These are phyloP conservation scores for Curvularia verruculosa DNA, from an alignment of 2,329 filamentous ascomycete genomes.

Conservation along the genomic window DNA sequence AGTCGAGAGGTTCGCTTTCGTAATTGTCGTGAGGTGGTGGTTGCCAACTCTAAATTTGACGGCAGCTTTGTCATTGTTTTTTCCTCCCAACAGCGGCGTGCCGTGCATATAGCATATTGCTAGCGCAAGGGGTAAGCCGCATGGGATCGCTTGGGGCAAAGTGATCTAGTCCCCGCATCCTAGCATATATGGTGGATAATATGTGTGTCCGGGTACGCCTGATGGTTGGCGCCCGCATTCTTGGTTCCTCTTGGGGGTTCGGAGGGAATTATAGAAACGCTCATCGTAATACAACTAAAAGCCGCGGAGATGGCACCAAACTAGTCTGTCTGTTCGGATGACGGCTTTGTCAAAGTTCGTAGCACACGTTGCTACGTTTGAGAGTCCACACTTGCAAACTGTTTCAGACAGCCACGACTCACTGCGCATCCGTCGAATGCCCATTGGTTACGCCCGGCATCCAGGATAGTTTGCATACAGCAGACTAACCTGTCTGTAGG, in stretches of 20 bases:
- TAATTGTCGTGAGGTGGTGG: not conserved
- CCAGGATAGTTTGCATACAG: not conserved
- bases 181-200: not conserved
- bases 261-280: not conserved
- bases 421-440: conserved; percentile 4
- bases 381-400: not conserved
- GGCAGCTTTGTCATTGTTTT: conserved; percentile 4
- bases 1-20: not conserved
- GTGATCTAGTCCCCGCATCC: conserved; percentile 1
- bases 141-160: conserved; percentile 2
- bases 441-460: not conserved
- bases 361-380: not conserved
- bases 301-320: not conserved
- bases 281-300: not conserved
- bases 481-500: not conserved
- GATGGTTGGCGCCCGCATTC: not conserved
- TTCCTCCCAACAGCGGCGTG: conserved; percentile 4
- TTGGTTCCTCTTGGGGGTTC: not conserved
- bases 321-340: not conserved
- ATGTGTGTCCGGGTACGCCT: not conserved
- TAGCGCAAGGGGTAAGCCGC: conserved; percentile 14
- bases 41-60: not conserved
- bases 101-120: not conserved
- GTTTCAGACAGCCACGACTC: conserved; percentile 14
- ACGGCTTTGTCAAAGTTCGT: not conserved